Evolutionary conservation across 352 stramenopile species (phyloP).

Genomic region (Pythium scleroteichum): DNA sequence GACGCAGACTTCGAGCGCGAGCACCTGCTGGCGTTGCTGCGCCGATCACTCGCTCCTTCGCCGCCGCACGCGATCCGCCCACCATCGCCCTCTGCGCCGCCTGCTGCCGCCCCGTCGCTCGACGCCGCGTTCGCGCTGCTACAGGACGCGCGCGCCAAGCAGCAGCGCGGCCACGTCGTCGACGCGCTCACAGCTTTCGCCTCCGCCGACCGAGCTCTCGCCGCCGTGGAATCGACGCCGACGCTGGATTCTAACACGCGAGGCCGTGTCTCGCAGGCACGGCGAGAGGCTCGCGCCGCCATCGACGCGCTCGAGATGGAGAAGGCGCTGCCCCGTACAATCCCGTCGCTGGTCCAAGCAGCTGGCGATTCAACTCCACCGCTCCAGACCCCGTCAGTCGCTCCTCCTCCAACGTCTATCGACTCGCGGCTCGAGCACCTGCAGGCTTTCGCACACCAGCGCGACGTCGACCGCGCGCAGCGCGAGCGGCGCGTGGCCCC

Average conservation of each 20-base stretch:
- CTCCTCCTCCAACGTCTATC: slow-evolving; percentile 26
- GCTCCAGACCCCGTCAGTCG: background rate
- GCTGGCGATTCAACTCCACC: slow-evolving; percentile 1
- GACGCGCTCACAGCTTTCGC: slow-evolving; percentile 16
- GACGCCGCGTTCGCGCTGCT: slow-evolving; percentile 10
- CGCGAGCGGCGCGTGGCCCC: slow-evolving; percentile 17
- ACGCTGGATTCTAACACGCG: background rate
- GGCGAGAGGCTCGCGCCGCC: slow-evolving; percentile 4
- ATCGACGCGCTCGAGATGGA: slow-evolving; percentile 14
- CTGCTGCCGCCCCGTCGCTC: background rate
- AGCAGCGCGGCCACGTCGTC: slow-evolving; percentile 16
- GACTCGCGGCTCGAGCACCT: slow-evolving; percentile 42
- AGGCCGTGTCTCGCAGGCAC: slow-evolving; percentile 1
- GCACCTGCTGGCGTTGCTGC: slow-evolving; percentile 14
- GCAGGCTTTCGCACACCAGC: slow-evolving; percentile 37
- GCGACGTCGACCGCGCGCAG: slow-evolving; percentile 24
- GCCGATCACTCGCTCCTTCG: background rate
- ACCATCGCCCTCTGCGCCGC: background rate
- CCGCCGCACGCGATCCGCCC: slow-evolving; percentile 3
- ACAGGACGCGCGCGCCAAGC: slow-evolving; percentile 11
- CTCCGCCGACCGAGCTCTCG: slow-evolving; percentile 5
- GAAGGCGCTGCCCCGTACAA: slow-evolving; percentile 4
- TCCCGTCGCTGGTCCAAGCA: background rate
- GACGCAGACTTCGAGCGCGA: slow-evolving; percentile 12
- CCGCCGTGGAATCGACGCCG: background rate